phyloP scores from a whole-genome alignment of 768 basidiomycete genomes.

The Boletellus ananas region DNA sequence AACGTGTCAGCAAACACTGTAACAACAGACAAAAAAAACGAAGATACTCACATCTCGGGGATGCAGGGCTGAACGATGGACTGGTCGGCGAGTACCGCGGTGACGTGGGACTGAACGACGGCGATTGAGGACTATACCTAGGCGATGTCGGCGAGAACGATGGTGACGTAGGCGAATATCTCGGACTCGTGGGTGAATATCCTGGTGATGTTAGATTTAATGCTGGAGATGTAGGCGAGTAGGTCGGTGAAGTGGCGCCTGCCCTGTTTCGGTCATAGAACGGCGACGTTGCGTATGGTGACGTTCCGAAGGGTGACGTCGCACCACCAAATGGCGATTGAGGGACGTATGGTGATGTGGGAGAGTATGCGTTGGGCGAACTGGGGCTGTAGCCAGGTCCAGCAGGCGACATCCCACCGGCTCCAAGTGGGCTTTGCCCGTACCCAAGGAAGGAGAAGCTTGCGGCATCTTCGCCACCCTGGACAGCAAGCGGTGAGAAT shows the following conservation, averaged over 20 bases:
- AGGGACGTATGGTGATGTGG: slow-evolving; percentile 86
- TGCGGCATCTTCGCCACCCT: slow-evolving; percentile 77
- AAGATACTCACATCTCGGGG: slow-evolving; percentile 71
- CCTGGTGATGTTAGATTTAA: slow-evolving; percentile 80
- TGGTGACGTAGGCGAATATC: slow-evolving; percentile 83
- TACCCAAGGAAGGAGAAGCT: slow-evolving; percentile 73
- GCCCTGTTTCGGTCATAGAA: slow-evolving; percentile 67
- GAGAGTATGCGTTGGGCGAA: slow-evolving; percentile 85
- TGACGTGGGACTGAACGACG: slow-evolving; percentile 87
- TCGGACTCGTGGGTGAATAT: slow-evolving; percentile 64
- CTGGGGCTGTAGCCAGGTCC: slow-evolving; percentile 87
- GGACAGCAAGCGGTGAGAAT: slow-evolving; percentile 92
- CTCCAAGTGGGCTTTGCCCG: slow-evolving; percentile 81
- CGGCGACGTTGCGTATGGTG: slow-evolving; percentile 81
- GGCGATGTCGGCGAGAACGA: slow-evolving; percentile 86
- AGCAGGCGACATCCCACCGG: slow-evolving; percentile 86
- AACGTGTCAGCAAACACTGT: background rate
- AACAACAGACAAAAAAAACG: background rate
- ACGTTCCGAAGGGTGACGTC: slow-evolving; percentile 78
- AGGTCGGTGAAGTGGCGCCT: slow-evolving; percentile 69
- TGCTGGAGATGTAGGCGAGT: slow-evolving; percentile 84
- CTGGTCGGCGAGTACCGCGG: slow-evolving; percentile 87
- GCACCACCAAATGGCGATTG: slow-evolving; percentile 81
- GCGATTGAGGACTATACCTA: slow-evolving; percentile 83
- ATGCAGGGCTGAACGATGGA: slow-evolving; percentile 90